Conservation (phyloP, 306 rosid species). For the Corylus americana region DNA sequence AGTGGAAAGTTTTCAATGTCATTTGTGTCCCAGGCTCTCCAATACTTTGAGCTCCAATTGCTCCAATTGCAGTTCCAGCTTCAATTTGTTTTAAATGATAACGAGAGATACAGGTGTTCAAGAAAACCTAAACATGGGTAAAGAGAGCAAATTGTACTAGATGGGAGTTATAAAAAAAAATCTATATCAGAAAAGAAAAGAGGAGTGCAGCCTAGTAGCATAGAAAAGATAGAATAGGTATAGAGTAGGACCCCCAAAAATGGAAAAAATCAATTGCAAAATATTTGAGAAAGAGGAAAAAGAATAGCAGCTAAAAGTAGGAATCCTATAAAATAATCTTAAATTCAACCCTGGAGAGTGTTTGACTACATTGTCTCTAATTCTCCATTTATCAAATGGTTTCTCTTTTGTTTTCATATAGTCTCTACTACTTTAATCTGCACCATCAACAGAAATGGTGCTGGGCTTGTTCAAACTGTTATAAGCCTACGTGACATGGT, state of each 20-base stretch:
- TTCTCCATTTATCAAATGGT: not conserved
- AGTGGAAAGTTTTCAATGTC: constrained; percentile 94
- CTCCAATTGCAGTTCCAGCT: constrained; percentile 94
- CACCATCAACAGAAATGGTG: not conserved
- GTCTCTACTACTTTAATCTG: not conserved
- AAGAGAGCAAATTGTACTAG: constrained; percentile 9
- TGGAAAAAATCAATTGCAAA: not conserved
- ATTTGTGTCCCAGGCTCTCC: constrained; percentile 99
- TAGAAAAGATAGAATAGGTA: not conserved
- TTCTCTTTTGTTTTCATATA: not conserved
- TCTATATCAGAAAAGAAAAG: not conserved
- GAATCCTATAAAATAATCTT: not conserved
- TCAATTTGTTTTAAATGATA: constrained; percentile 70
- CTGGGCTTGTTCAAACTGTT: not conserved
- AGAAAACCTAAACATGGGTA: constrained; percentile 57
- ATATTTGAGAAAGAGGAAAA: not conserved
- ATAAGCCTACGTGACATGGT: not conserved
- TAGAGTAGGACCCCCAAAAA: not conserved
- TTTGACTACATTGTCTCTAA: not conserved
- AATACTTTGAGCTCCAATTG: constrained; percentile 97
- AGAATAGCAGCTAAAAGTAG: not conserved
- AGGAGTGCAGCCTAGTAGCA: not conserved
- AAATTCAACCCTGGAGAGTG: not conserved
- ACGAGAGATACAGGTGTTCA: constrained; percentile 80
- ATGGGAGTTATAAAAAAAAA: not conserved